Base-by-base conservation (phyloP, 75 land plant genomes). In the Cupressus sempervirens region DNA sequence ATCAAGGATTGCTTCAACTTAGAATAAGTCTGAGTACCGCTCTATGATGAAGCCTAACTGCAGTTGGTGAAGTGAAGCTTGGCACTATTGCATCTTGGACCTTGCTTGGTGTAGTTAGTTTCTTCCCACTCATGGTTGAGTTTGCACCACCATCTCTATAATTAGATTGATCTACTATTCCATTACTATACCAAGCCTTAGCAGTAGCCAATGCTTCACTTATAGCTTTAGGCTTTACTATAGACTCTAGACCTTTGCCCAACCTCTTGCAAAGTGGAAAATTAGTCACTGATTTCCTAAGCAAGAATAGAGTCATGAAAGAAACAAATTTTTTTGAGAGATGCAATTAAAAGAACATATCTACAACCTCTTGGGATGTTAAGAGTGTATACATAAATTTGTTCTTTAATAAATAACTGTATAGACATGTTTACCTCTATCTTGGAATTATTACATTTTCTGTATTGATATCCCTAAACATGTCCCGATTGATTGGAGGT, bases 151-250 rank as follows among this genome's bases (percentile, higher is more conserved):
- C 91, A 90, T 96, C 99, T 46, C 98, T 86, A 7, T 93, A 95
- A 79, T 95, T 92, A 29, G 86, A 84, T 83, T 86, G 81, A 18
- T 96, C 97, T 68, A 87, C 87, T 54, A 93, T 95, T 41, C 95
- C 95, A 90, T 94, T 97, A 48, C 90, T 88, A 83, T 95, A 95
- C 8, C 99, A 94, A 3, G 95, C 95, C 82, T 93, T 95, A n/a
- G 93, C 97, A 79, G 95, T 94, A 85, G 94, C 98, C 45, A 96
- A 74, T 83, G 99, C 88, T 18, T 94, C 94, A 92, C 91, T 95
- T 26, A 98, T 98, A 38, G 99, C 99, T 86, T 98, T 99, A 58
- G 99, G 97, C 88, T 96, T 94, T 73, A 98, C 99, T 87, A 98
- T 89, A 52, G 91, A 95, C 80, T 98, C 99, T n/a, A 96, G 97